A percentile compares a stretch with the other conserved stretches of the same genome.
phyloP scores from a whole-genome alignment of 2,329 filamentous ascomycete species.

The Trichoderma sp. region DNA sequence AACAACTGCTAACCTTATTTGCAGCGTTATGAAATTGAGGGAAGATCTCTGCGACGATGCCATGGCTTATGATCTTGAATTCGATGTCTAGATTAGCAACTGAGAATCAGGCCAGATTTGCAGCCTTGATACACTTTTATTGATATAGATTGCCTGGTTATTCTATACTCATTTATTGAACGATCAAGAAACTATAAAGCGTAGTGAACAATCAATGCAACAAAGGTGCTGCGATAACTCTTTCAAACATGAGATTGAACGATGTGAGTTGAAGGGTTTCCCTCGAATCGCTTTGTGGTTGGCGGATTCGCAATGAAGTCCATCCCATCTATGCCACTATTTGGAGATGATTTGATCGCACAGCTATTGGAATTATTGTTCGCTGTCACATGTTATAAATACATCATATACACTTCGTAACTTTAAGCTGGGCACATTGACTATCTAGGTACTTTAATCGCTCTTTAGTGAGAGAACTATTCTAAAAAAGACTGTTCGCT shows the following conservation, averaged over 20 bases:
- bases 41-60: not conserved
- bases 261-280: no score
- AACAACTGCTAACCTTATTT: not conserved
- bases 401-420: no score
- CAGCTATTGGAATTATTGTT: no score
- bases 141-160: not conserved
- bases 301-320: no score
- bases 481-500: no score
- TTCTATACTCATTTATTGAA: not conserved
- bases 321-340: no score
- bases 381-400: no score
- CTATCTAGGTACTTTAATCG: no score
- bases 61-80: conserved; percentile 8
- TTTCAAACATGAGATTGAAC: not conserved
- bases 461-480: no score
- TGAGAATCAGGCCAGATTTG: not conserved
- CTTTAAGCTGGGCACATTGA: no score
- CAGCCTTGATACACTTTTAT: not conserved
- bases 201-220: not conserved
- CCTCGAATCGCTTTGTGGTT: no score
- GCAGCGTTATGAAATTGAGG: not conserved
- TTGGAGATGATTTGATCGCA: no score
- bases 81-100: not conserved
- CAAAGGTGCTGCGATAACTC: not conserved
- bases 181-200: not conserved